Evolutionary conservation across 768 basidiomycete genomes (phyloP).

Genomic region (Lactarius evosmus): DNA sequence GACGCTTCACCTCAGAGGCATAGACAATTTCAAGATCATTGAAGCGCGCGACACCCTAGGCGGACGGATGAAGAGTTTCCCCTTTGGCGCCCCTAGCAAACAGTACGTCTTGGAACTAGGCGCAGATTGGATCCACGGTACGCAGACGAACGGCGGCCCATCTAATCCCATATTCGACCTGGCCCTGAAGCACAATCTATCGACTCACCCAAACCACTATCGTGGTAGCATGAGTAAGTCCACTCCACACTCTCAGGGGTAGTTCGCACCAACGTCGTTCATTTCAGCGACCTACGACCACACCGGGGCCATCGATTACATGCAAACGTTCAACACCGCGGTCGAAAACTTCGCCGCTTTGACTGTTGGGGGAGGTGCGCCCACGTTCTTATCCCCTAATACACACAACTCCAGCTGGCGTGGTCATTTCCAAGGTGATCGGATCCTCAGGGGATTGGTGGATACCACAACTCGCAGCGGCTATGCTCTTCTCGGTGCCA

Average conservation of each 20-base stretch:
- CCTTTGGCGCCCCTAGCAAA: slow-evolving; percentile 41
- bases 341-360: slow-evolving; percentile 41
- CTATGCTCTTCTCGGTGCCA: slow-evolving; percentile 49
- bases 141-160: slow-evolving; percentile 45
- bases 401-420: background rate
- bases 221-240: slow-evolving; percentile 43
- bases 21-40: slow-evolving; percentile 57
- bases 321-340: slow-evolving; percentile 43
- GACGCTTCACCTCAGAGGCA: slow-evolving; percentile 50
- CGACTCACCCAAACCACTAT: slow-evolving; percentile 44
- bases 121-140: slow-evolving; percentile 59
- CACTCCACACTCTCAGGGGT: background rate
- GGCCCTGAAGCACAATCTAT: slow-evolving; percentile 52
- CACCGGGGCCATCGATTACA: slow-evolving; percentile 48
- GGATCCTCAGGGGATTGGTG: slow-evolving; percentile 46
- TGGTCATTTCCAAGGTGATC: slow-evolving; percentile 37
- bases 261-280: background rate
- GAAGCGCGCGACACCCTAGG: slow-evolving; percentile 60
- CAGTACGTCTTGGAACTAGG: slow-evolving; percentile 50
- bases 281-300: slow-evolving; percentile 51
- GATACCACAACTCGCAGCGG: slow-evolving; percentile 54
- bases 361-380: slow-evolving; percentile 46
- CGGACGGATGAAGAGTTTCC: slow-evolving; percentile 51
- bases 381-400: background rate
- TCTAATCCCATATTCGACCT: slow-evolving; percentile 60